Evolutionary conservation across 2,329 filamentous ascomycete genomes (phyloP), one percentile per base, ranked within the genome.

Genomic region (Xylariaceae sp.): DNA sequence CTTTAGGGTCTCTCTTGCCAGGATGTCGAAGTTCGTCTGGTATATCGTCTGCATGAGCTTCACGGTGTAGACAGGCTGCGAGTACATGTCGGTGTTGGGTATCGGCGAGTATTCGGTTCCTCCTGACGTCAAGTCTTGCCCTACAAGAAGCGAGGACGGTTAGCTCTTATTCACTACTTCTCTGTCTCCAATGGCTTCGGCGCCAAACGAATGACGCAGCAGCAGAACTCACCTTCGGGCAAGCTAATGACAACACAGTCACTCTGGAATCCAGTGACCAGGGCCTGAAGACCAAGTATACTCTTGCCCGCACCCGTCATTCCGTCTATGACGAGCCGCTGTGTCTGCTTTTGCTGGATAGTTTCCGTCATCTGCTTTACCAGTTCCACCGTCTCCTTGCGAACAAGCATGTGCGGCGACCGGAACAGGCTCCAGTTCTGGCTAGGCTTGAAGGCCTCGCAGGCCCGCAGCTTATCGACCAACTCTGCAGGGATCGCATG

Each of bases 361-460:
- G 85, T 80, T 7, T 78, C 73, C 57, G 84, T 78, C 68, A 96
- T 80, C 65, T 81, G 78, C 67, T 77, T 78, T n/a, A 83, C 82
- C 68, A 97, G 69, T 61, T 89, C 82, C 47, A 89, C 77, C n/a
- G 88, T 89, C 78, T 97, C 90, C 59, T 83, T 80, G 67, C 92
- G 83, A 63, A 96, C 78, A 71, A 99, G 77, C 56, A 88, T 84
- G 58, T 89, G 89, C 30, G 94, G 94, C 65, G 86, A 82, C 67
- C 90, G 80, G 76, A 97, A 99, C 69, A 96, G 77, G 60, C 82
- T 83, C 92, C 94, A 99, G 64, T 84, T 86, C 80, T 97, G 94
- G 23, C 86, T 89, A 18, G 86, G 80, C 82, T 96, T 96, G 80
- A 99, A 99, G 2, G 90, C 92, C 71, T 96, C 90, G 56, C 89